Evolutionary conservation across 2,329 filamentous ascomycete species (phyloP), one percentile per base, ranked within the genome.

Genomic region (Magnaporthiopsis rhizophila): DNA sequence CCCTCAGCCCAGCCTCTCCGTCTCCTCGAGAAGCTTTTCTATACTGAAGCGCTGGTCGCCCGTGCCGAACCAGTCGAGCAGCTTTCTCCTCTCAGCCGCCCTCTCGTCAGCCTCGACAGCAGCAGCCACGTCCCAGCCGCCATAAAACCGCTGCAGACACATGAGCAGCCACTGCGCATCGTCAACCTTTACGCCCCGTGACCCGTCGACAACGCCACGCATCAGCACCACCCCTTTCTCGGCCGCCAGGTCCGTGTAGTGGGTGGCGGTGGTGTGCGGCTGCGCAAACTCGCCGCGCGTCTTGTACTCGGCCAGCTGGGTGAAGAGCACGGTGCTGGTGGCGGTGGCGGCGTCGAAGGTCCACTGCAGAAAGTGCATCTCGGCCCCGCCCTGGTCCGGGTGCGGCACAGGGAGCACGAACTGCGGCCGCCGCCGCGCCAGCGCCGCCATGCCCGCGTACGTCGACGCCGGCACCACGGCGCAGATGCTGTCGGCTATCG

Each of bases 311-410:
- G 91, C 94, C 38, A 99, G 83, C 72, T 95, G 90, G 0, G 95
- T 99, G 78, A 99, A 98, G 45, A 99, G 86, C 7, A 98, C 88
- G 0, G 89, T 91, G 65, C 84, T 86, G 3, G 87, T 89, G 66
- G 83, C 78, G 34, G 82, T 83, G 65, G 79, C 79, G 28, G 76
- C 78, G 66, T 96, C 93, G 76, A 97, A 97, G 0, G 90, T 90
- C 92, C 96, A 99, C 77, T 99, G 94, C 67, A 99, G 78, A 76
- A 96, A 97, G 77, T 99, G 95, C 59, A 99, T 92, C 76, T 98
- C 95, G 60, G 92, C 91, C 3, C 34, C 34, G 62, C 91, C 91
- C 68, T 81, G 80, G 30, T 76, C 78, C 60, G 78, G 77, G 76
- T 84, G 90, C 68, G 90, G 90, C 8, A 98, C 83, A 0, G 95